Evolutionary conservation across 208 protist species (phyloP).

Genomic region (Leptomonas seymouri): DNA sequence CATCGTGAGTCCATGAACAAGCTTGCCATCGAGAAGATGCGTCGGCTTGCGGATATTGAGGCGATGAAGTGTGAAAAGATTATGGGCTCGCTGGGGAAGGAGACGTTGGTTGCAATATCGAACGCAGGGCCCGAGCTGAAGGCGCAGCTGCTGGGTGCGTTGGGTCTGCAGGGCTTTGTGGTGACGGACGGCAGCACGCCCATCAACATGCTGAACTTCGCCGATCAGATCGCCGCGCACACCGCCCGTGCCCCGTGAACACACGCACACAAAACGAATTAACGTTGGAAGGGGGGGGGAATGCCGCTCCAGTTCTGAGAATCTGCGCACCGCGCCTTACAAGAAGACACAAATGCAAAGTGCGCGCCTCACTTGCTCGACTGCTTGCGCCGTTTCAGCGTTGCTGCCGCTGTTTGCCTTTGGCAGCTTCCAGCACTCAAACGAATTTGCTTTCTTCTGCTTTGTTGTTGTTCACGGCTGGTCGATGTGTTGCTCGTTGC

Average conservation of each 20-base stretch:
- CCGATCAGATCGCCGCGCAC: conserved; percentile 66
- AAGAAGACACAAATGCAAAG: no score
- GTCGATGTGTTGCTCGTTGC: no score
- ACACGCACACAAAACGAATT: background rate
- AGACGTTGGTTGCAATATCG: conserved; percentile 88
- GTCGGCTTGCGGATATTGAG: conserved; percentile 64
- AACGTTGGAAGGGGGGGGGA: background rate
- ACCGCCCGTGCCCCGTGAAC: background rate
- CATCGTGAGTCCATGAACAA: conserved; percentile 72
- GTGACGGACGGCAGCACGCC: conserved; percentile 84
- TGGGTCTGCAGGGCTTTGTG: conserved; percentile 87
- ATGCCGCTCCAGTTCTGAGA: no score
- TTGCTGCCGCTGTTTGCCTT: no score
- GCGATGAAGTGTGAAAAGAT: conserved; percentile 73
- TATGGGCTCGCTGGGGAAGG: conserved; percentile 84
- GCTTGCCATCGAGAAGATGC: conserved; percentile 73
- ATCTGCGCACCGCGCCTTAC: no score
- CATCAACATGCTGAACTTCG: conserved; percentile 91
- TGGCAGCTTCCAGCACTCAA: no score
- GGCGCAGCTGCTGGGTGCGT: conserved; percentile 62
- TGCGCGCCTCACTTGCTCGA: no score
- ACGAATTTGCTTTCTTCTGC: no score
- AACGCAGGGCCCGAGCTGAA: conserved; percentile 90
- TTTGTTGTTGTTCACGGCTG: no score
- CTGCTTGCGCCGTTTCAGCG: no score